A percentile compares a stretch with the other conserved stretches of the same genome.
Conservation (phyloP, 2,329 filamentous ascomycete species). For the Arthrobotrys iridis region DNA sequence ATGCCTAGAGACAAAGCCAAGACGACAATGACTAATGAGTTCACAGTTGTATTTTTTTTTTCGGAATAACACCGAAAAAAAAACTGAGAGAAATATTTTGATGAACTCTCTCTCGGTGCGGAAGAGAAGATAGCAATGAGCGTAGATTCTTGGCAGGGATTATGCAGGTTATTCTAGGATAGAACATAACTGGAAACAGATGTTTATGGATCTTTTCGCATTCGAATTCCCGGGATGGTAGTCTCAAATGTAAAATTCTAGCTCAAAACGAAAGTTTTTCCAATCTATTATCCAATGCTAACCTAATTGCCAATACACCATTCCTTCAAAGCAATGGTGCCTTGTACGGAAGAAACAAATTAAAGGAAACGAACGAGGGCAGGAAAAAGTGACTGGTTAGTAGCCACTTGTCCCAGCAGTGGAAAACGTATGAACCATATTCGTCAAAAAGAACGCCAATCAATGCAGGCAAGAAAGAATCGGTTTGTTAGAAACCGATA, state of each 20-base stretch:
- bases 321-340: neutral
- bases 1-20: neutral
- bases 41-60: neutral
- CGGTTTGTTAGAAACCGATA: constrained; percentile 12
- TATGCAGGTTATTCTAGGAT: neutral
- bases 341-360: neutral
- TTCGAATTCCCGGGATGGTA: constrained; percentile 8
- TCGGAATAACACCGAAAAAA: neutral
- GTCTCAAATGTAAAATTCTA: neutral
- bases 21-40: constrained; percentile 10
- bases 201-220: neutral
- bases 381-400: constrained; percentile 4
- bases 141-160: neutral
- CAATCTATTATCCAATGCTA: constrained; percentile 1
- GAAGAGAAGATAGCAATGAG: neutral
- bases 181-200: neutral
- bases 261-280: constrained; percentile 5
- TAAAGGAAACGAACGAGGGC: constrained; percentile 3
- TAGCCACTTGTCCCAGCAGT: constrained; percentile 5
- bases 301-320: neutral
- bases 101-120: neutral
- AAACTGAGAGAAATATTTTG: neutral
- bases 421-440: constrained; percentile 1
- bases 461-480: constrained; percentile 2
- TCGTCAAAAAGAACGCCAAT: neutral